Conservation (phyloP, 169 alveolate genomes). For the Eimeria necatrix region DNA sequence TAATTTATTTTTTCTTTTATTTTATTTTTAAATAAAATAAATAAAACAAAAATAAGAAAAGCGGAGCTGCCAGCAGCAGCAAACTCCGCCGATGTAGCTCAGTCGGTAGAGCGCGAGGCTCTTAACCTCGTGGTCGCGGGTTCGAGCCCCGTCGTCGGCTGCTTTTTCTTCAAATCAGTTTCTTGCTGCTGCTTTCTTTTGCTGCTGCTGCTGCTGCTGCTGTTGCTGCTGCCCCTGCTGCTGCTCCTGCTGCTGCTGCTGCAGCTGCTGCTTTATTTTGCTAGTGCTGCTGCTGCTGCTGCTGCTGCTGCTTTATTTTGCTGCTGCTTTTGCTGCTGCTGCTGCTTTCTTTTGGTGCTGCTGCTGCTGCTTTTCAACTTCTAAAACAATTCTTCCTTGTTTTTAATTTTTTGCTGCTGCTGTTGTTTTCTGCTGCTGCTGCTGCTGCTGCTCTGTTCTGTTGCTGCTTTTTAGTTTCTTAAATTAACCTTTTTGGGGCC, state of each 20-base stretch:
- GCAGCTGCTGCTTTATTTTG: no score
- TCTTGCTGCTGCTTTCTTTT: no score
- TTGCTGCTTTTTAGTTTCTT: not conserved
- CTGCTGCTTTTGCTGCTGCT: no score
- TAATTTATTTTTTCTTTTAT: not conserved
- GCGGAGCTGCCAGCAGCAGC: not conserved
- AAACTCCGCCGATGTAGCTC: conserved; percentile 93
- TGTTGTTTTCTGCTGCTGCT: no score
- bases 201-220: no score
- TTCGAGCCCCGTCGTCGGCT: conserved; percentile 97
- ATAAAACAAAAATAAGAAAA: no score
- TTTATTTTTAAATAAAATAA: no score
- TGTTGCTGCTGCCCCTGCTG: no score
- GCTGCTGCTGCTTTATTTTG: not conserved
- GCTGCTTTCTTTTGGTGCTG: not conserved
- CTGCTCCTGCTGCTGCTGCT: no score
- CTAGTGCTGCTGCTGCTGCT: not conserved
- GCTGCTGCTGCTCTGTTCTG: not conserved
- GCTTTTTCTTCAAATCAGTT: not conserved
- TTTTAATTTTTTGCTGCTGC: not conserved
- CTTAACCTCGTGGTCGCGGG: conserved; percentile 99
- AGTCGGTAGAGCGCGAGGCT: conserved; percentile 99
- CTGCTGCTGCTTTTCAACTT: not conserved
- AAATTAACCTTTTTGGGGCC: not conserved
- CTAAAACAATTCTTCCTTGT: no score